Evolutionary conservation across 225 moss, liverwort and hornwort species (phyloP), one percentile per base, ranked within the genome.

Genomic region (Sphagnum tenellum): DNA sequence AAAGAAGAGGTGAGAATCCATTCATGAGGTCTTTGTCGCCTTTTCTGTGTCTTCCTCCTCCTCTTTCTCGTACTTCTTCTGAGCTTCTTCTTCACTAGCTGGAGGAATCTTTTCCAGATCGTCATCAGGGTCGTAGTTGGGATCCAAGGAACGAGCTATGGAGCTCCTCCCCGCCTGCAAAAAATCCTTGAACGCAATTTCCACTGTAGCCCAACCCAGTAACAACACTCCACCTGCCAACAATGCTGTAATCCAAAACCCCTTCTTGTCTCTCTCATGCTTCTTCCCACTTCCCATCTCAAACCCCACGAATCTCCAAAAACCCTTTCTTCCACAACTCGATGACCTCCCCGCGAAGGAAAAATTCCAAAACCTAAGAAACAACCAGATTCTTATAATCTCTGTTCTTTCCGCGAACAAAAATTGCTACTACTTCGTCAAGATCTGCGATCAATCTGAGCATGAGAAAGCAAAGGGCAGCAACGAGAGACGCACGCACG

Each of bases 121-220:
- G 14, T 81, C 78, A 65, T 85, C 84, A 49, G 78, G 81, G 9
- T 85, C 84, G 65, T 81, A 85, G 65, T 81, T 65, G 46, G 81
- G 81, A 64, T 85, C 71, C 71, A 85, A 11, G 1, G 78, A 61
- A 10, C 78, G 81, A 55, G 73, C 67, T 14, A 85, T 71, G 55
- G 75, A 61, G 44, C 77, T 75, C 60, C 84, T 81, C 48, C 81
- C 84, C 56, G 84, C 78, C 44, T 73, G 75, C 57, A 85, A 71
- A 69, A 76, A 73, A 4, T 80, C 81, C 74, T 81, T 85, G 65
- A 85, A 85, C 10, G 84, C 81, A 73, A 81, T 60, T 44, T 85
- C 84, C 56, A 85, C 69, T 51, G 84, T 69, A 29, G 73, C 84
- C 84, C 84, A 84, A n/a, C 71, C 67, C 9, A 77, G 77, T 13